Conservation (phyloP, 371 early-diverging fungal species). For the Haplosporangium sp. region DNA sequence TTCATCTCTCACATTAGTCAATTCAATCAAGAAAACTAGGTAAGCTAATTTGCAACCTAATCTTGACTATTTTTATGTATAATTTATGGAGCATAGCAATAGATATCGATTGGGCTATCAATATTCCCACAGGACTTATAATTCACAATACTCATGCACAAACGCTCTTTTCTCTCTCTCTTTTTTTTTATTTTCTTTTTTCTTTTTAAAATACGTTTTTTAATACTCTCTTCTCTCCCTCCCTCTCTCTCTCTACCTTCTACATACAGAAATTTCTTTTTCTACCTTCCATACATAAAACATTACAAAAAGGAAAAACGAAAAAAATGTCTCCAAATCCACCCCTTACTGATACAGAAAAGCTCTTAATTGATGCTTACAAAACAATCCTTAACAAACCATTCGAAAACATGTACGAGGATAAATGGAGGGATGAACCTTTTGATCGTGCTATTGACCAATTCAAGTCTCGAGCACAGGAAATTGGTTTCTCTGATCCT, state of each 20-base stretch:
- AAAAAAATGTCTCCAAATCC: constrained; percentile 19
- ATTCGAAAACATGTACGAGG: constrained; percentile 54
- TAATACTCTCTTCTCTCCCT: background rate
- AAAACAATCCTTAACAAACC: constrained; percentile 48
- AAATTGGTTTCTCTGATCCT: constrained; percentile 53
- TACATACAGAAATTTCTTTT: too few species aligned
- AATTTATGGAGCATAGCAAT: too few species aligned
- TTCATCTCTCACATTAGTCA: too few species aligned
- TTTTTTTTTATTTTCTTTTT: background rate
- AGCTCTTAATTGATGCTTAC: constrained; percentile 49
- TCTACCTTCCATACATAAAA: background rate
- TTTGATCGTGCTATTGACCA: constrained; percentile 54
- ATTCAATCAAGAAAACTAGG: too few species aligned
- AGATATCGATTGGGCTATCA: too few species aligned
- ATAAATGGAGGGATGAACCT: constrained; percentile 50
- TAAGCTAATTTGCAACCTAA: too few species aligned
- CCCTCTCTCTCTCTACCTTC: too few species aligned
- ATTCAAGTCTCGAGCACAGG: constrained; percentile 52
- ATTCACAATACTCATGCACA: too few species aligned
- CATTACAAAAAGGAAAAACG: background rate
- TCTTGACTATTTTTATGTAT: too few species aligned
- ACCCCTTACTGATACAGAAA: constrained; percentile 50
- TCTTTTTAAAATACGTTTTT: background rate
- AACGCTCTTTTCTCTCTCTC: background rate
- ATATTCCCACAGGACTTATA: too few species aligned